A percentile compares a stretch with the other conserved stretches of the same genome.
Conservation (phyloP, 75 land plant genomes). For the Chamaecyparis obtusa region DNA sequence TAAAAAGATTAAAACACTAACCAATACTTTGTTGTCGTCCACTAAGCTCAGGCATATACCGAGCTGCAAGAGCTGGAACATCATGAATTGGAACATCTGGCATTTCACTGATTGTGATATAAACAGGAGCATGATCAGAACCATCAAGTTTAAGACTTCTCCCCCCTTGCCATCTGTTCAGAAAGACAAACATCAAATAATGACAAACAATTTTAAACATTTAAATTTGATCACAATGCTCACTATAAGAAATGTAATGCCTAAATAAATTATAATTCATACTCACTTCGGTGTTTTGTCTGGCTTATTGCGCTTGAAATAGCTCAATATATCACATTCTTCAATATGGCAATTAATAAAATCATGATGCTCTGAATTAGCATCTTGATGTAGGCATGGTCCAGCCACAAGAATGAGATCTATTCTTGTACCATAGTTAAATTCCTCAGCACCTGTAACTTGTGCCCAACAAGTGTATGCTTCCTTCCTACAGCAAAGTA, state of each 20-base stretch:
- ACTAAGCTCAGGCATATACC: constrained; percentile 70
- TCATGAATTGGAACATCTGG: constrained; percentile 52
- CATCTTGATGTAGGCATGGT: constrained; percentile 58
- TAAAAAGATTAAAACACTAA: constrained; percentile 22
- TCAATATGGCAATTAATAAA: constrained; percentile 67
- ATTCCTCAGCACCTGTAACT: constrained; percentile 81
- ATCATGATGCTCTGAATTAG: constrained; percentile 32
- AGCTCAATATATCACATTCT: constrained; percentile 75
- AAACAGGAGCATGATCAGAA: constrained; percentile 94
- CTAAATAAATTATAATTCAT: not conserved
- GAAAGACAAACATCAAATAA: not conserved
- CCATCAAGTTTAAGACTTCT: constrained; percentile 75
- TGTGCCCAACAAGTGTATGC: constrained; percentile 92
- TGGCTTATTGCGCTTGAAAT: constrained; percentile 70
- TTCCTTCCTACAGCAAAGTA: constrained; percentile 48
- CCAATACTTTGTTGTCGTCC: constrained; percentile 85
- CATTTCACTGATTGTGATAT: constrained; percentile 33
- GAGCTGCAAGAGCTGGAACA: constrained; percentile 66
- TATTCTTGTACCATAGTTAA: constrained; percentile 87
- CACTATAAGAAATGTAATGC: not conserved
- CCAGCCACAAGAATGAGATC: constrained; percentile 83
- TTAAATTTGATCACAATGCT: not conserved
- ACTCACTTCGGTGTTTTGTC: constrained; percentile 57
- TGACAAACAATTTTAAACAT: not conserved
- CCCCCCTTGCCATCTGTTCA: constrained; percentile 66